Evolutionary conservation across 345 rosid species (phyloP), one percentile per base, ranked within the genome.

Genomic region (Geranium brycei): DNA sequence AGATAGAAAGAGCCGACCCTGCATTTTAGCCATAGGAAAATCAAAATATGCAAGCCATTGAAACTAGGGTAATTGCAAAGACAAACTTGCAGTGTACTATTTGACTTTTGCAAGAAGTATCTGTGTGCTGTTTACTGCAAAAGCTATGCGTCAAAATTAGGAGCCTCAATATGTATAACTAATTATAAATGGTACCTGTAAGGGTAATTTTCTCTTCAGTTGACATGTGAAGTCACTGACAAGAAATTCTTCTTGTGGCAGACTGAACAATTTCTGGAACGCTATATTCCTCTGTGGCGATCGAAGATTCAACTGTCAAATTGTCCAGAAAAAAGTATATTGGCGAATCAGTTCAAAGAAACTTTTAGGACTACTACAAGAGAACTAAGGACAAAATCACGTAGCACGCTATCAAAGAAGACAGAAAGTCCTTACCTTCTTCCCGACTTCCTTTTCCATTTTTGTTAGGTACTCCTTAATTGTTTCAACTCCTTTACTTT

Each of bases 371-470:
- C 14, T 11, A 13, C 13, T 6, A 47, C 41, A 35, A 35, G 41
- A 35, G 41, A 35, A 35, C 41, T 35, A 47, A 3, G 53, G 53
- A 47, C 53, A 47, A 47, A 13, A 47, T 47, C 53, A 10, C 13
- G 11, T 47, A 47, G 11, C 53, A 47, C 0, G 53, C 14, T 47
- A 47, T 47, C 53, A 47, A 8, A 47, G 53, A 47, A 3, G 11
- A 47, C 53, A 47, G 12, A 47, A 47, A 47, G 28, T 64, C 28
- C 64, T 69, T 77, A 87, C 96, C 98, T 87, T 87, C 85, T 81
- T 87, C 57, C 98, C 98, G 7, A 92, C 90, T 82, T 89, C 98
- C 78, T 85, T 92, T 71, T 85, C 98, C 79, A 86, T 86, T 73
- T 82, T 89, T 53, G 86, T 80, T 63, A 87, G 75, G 76, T 84